A percentile compares a stretch with the other conserved stretches of the same genome.
phyloP scores from a whole-genome alignment of 2,329 filamentous ascomycete species.

The Stachybotrys chartarum region DNA sequence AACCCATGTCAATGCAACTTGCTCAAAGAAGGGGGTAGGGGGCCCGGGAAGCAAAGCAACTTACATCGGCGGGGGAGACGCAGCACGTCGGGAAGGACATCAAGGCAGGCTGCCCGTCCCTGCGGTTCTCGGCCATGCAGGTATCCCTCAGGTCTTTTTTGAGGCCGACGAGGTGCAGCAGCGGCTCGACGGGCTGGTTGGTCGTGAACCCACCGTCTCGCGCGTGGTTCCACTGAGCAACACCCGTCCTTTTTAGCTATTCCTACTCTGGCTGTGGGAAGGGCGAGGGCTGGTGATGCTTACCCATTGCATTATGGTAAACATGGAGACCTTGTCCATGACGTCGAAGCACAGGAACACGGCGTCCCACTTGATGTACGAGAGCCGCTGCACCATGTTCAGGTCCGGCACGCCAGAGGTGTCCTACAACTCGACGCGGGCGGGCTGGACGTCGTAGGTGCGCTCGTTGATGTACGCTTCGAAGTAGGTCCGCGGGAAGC shows the following conservation, averaged over 20 bases:
- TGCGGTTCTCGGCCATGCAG: constrained; percentile 14
- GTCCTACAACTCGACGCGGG: constrained; percentile 29
- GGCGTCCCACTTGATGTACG: constrained; percentile 28
- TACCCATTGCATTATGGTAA: constrained; percentile 24
- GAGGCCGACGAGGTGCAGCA: constrained; percentile 24
- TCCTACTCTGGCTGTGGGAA: too few species aligned
- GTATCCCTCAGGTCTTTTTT: constrained; percentile 24
- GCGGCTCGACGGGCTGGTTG: constrained; percentile 9
- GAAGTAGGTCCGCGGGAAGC: constrained; percentile 23
- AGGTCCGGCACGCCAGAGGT: constrained; percentile 31
- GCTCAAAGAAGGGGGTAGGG: too few species aligned
- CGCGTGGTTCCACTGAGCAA: constrained; percentile 20
- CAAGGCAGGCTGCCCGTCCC: constrained; percentile 4
- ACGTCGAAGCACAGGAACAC: constrained; percentile 33
- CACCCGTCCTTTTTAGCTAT: too few species aligned
- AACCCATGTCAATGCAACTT: too few species aligned
- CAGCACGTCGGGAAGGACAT: constrained; percentile 19
- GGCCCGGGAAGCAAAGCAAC: background rate
- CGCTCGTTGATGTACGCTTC: constrained; percentile 25
- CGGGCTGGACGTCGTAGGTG: constrained; percentile 14
- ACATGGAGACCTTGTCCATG: constrained; percentile 23
- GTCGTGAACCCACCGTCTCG: constrained; percentile 17
- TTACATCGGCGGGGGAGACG: constrained; percentile 20
- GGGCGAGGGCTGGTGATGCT: background rate
- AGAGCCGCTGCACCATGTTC: constrained; percentile 22